phyloP scores from a whole-genome alignment of 2,329 filamentous ascomycete genomes.

The Aspergillus sojae region DNA sequence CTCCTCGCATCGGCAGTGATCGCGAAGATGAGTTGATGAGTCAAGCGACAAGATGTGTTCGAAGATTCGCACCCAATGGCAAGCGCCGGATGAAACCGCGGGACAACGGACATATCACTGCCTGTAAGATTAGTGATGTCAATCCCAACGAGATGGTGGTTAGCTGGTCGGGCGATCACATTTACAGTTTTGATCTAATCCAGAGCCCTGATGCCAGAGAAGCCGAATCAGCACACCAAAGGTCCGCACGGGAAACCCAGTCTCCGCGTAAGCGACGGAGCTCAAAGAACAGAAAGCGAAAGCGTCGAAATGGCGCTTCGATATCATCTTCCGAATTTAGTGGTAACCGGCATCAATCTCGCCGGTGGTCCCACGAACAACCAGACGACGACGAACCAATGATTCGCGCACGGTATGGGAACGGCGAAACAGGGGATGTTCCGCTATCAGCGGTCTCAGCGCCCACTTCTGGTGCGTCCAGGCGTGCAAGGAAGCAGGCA shows the following conservation, averaged over 20 bases:
- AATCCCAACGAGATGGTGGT: conserved; percentile 69
- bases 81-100: conserved; percentile 48
- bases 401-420: conserved; percentile 60
- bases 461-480: conserved; percentile 28
- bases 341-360: conserved; percentile 50
- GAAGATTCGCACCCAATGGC: conserved; percentile 66
- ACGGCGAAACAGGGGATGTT: conserved; percentile 63
- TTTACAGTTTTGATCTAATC: conserved; percentile 68
- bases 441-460: conserved; percentile 45
- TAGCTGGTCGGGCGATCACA: conserved; percentile 69
- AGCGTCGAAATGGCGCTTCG: conserved; percentile 54
- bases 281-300: conserved; percentile 57
- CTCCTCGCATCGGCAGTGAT: conserved; percentile 45
- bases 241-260: conserved; percentile 28
- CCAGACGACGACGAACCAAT: conserved; percentile 50
- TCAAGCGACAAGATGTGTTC: conserved; percentile 66
- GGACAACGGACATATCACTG: conserved; percentile 67
- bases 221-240: conserved; percentile 28
- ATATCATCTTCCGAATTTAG: conserved; percentile 48
- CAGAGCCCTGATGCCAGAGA: conserved; percentile 60
- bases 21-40: conserved; percentile 59
- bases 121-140: conserved; percentile 70
- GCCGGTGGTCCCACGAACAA: conserved; percentile 49
- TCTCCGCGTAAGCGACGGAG: conserved; percentile 35
- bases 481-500: conserved; percentile 39